Conservation (phyloP, 2,329 filamentous ascomycete genomes). For the Fusarium staphyleae region DNA sequence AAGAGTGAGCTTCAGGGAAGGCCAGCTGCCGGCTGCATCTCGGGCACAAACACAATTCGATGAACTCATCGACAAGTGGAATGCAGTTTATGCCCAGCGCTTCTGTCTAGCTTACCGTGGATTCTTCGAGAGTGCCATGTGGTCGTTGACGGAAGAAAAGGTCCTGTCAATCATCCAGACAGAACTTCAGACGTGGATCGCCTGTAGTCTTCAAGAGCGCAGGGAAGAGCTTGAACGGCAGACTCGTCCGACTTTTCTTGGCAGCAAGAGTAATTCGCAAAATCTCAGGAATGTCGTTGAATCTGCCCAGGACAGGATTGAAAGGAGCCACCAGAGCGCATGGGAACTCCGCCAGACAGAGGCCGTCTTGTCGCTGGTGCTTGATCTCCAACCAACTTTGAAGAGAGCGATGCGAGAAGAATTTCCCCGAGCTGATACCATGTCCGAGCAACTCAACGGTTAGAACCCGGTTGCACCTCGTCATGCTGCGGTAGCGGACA, state of each 20-base stretch:
- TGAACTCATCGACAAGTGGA: constrained; percentile 27
- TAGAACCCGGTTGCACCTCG: background rate
- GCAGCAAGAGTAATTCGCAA: background rate
- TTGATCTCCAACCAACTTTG: constrained; percentile 19
- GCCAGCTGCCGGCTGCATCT: background rate
- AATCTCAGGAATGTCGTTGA: constrained; percentile 4
- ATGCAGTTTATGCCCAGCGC: constrained; percentile 11
- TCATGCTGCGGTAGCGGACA: background rate
- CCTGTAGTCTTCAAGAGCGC: constrained; percentile 1
- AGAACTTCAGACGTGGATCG: constrained; percentile 3
- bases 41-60: constrained; percentile 9
- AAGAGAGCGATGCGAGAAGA: background rate
- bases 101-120: constrained; percentile 14
- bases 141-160: background rate
- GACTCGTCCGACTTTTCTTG: background rate
- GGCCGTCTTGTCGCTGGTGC: constrained; percentile 20
- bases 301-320: background rate
- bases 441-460: background rate
- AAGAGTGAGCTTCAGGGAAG: constrained; percentile 2
- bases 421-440: background rate
- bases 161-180: background rate
- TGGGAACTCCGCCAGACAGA: constrained; percentile 16
- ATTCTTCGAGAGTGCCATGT: constrained; percentile 1
- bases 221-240: constrained; percentile 2
- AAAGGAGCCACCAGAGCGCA: background rate